Conservation (phyloP, 1,284 basidiomycete genomes). For the Farysia itapuensis region DNA sequence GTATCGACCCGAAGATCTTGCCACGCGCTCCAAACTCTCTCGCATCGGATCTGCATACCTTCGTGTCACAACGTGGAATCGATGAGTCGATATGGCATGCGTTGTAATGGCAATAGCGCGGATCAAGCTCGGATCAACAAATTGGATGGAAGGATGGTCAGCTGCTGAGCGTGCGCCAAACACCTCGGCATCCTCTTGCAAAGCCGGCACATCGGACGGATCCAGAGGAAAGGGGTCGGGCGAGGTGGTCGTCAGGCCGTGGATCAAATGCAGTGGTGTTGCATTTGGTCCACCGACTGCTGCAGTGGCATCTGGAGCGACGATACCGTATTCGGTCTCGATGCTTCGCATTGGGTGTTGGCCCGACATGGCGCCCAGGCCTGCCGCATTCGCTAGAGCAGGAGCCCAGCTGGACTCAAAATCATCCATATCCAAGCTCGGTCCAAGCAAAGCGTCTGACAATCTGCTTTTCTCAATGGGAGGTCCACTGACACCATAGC, state of each 20-base stretch:
- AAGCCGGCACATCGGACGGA: constrained; percentile 46
- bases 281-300: constrained; percentile 52
- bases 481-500: constrained; percentile 55
- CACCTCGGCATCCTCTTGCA: constrained; percentile 27
- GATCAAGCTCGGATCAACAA: constrained; percentile 50
- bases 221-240: constrained; percentile 54
- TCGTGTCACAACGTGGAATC: constrained; percentile 52
- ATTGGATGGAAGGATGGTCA: constrained; percentile 13
- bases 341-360: constrained; percentile 3
- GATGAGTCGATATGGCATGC: constrained; percentile 49
- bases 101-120: constrained; percentile 55
- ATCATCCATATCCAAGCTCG: constrained; percentile 47
- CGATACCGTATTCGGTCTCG: constrained; percentile 31
- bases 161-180: constrained; percentile 14
- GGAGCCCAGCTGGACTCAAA: constrained; percentile 52
- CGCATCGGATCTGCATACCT: constrained; percentile 56
- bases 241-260: constrained; percentile 51
- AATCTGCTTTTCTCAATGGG: constrained; percentile 47
- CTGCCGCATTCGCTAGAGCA: constrained; percentile 45
- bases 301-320: constrained; percentile 16
- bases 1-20: constrained; percentile 29
- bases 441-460: constrained; percentile 47
- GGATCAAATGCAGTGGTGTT: constrained; percentile 56
- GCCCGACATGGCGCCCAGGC: constrained; percentile 23
- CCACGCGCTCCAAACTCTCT: constrained; percentile 43